Evolutionary conservation across 2,329 filamentous ascomycete species (phyloP), one percentile per base, ranked within the genome.

Genomic region (Talaromyces sp.): DNA sequence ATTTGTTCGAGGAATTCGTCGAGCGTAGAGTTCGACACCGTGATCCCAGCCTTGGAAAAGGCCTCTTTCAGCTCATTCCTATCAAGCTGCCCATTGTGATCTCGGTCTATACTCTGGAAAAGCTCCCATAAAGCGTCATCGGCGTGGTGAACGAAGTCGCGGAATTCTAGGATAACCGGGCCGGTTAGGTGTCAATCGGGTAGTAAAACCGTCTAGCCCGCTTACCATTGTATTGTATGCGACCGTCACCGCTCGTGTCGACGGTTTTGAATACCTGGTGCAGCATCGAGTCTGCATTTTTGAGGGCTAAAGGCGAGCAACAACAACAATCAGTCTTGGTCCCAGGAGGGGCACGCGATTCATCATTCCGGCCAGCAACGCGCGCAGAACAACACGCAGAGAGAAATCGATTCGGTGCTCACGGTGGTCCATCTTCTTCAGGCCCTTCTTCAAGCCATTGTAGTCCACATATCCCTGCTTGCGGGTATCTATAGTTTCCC

Each of bases 381-480:
- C 36, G 42, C 52, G 59, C 40, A 12, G 28, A 53, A 40, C 33
- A 44, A 59, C 51, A 59, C 50, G 51, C 23, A 51, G 14, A 65
- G 64, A 66, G 60, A 61, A 55, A 52, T 59, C 36, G 31, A 40
- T 53, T 16, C 31, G 59, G 62, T 65, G 74, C 88, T 79, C 79
- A 96, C 92, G 95, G 75, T 99, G 95, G 75, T 98, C 93, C 71
- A 98, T 92, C 76, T 88, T 90, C 74, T 83, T 87, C 72, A 99
- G 79, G 4, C 94, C 95, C 78, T 87, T 91, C 78, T 93, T 89
- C 68, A 99, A 80, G 34, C 87, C 92, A 74, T 89, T 87, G 66
- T 96, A 81, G 77, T 98, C 93, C 69, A 99, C 83, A 74, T 91
- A 88, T 63, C 91, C 91, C 69, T 89, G 87, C 63, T 84, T 83